phyloP scores from a whole-genome alignment of 495 filamentous ascomycete species.

The Aspergillus ostianus region DNA sequence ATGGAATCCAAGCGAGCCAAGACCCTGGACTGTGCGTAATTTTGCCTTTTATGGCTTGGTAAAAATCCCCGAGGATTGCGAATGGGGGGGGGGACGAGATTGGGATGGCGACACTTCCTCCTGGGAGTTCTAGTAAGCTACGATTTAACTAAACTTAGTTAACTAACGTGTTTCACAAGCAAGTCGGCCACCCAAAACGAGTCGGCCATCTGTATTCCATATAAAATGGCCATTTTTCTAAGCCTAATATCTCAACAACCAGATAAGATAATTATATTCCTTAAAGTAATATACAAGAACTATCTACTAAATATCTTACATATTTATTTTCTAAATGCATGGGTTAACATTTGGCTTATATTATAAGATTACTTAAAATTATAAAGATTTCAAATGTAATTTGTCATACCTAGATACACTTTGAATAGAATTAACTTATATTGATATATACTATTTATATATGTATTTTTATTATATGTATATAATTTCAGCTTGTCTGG shows the following conservation, averaged over 20 bases:
- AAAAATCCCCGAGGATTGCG: no score
- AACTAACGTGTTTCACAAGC: neutral
- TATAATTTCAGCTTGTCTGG: neutral
- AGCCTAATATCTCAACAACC: neutral
- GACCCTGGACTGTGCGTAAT: no score
- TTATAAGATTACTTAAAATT: no score
- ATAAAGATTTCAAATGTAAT: neutral
- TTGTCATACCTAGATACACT: neutral
- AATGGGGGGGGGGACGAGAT: no score
- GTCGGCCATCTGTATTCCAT: no score
- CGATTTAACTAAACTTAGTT: no score
- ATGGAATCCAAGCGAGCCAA: no score
- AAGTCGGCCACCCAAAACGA: no score
- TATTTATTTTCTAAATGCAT: neutral
- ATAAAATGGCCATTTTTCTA: no score
- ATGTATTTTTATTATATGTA: constrained; percentile 1
- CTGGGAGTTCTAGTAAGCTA: no score
- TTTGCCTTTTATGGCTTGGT: no score
- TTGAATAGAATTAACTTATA: neutral
- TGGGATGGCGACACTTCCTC: no score
- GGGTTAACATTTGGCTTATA: neutral
- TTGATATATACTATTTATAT: neutral
- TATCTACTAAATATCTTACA: neutral
- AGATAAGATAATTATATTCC: neutral
- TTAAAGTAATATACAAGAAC: neutral